These are phyloP conservation scores for Leccinum sublutescens DNA, from an alignment of 768 basidiomycete species.

Conservation along the genomic window DNA sequence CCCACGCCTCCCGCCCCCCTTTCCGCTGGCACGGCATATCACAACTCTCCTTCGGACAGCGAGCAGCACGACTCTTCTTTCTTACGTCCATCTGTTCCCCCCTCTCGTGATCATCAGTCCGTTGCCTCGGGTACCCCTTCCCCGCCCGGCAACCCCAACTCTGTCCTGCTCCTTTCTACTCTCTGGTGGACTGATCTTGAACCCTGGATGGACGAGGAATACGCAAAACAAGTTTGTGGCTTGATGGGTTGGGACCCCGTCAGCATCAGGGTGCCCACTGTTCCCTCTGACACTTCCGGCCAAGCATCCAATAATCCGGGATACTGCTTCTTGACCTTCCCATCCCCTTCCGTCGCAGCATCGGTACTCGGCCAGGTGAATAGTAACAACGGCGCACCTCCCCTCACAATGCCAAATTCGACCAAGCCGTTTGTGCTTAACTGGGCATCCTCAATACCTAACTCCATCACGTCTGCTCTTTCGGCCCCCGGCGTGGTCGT, in stretches of 20 bases:
- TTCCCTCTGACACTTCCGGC: conserved; percentile 53
- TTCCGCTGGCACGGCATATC: conserved; percentile 18
- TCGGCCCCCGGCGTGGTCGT: conserved; percentile 28
- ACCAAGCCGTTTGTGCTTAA: conserved; percentile 76
- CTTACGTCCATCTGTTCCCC: conserved; percentile 17
- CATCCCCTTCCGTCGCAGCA: conserved; percentile 64
- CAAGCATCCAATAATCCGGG: conserved; percentile 81
- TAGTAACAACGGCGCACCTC: conserved; percentile 37
- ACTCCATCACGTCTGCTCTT: conserved; percentile 32
- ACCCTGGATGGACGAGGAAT: conserved; percentile 97
- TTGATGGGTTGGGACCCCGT: conserved; percentile 87
- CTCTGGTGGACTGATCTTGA: conserved; percentile 89
- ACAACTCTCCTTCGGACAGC: conserved; percentile 17
- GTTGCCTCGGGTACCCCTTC: conserved; percentile 15
- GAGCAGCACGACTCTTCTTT: conserved; percentile 20
- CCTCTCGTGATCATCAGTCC: conserved; percentile 19
- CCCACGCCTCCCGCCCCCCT: conserved; percentile 23
- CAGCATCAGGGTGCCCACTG: conserved; percentile 68
- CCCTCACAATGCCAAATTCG: conserved; percentile 83
- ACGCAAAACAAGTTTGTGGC: conserved; percentile 82
- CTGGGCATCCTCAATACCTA: conserved; percentile 59
- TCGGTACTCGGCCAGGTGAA: conserved; percentile 70
- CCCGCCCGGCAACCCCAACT: conserved; percentile 29
- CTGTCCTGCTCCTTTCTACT: conserved; percentile 49
- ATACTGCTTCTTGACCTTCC: conserved; percentile 87